phyloP scores from a whole-genome alignment of 306 rosid species.

The Cicer chorassanicum region DNA sequence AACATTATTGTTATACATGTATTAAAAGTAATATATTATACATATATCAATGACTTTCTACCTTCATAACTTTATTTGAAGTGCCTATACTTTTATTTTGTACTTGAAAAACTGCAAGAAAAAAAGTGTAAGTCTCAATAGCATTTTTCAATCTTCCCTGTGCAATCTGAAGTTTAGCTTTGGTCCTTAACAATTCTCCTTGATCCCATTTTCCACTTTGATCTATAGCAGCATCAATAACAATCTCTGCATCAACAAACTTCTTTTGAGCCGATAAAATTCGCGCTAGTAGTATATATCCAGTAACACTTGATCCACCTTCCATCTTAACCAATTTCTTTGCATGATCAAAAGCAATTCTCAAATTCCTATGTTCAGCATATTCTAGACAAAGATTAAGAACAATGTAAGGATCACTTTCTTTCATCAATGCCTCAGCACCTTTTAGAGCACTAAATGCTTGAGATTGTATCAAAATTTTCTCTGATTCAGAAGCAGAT shows the following conservation, averaged over 20 bases:
- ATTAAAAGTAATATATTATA: not conserved
- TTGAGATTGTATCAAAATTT: slow-evolving; percentile 61
- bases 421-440: slow-evolving; percentile 64
- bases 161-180: slow-evolving; percentile 83
- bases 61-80: slow-evolving; percentile 67
- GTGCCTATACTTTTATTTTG: slow-evolving; percentile 59
- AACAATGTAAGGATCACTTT: slow-evolving; percentile 66
- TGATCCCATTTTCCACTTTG: slow-evolving; percentile 93
- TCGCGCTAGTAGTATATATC: slow-evolving; percentile 70
- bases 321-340: slow-evolving; percentile 69
- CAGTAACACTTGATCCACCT: slow-evolving; percentile 67
- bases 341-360: slow-evolving; percentile 69
- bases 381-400: slow-evolving; percentile 83
- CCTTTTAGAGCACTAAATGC: slow-evolving; percentile 67
- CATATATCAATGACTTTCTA: slow-evolving; percentile 35
- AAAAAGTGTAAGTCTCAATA: slow-evolving; percentile 69
- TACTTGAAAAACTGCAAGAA: slow-evolving; percentile 88
- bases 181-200: slow-evolving; percentile 79
- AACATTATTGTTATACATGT: slow-evolving; percentile 8
- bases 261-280: slow-evolving; percentile 83
- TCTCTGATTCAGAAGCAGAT: slow-evolving; percentile 70
- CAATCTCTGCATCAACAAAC: slow-evolving; percentile 75
- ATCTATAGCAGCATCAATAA: slow-evolving; percentile 81
- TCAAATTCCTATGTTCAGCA: slow-evolving; percentile 86
- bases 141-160: slow-evolving; percentile 77